Conservation (phyloP, 352 stramenopile species). For the Lagenidium sp. region DNA sequence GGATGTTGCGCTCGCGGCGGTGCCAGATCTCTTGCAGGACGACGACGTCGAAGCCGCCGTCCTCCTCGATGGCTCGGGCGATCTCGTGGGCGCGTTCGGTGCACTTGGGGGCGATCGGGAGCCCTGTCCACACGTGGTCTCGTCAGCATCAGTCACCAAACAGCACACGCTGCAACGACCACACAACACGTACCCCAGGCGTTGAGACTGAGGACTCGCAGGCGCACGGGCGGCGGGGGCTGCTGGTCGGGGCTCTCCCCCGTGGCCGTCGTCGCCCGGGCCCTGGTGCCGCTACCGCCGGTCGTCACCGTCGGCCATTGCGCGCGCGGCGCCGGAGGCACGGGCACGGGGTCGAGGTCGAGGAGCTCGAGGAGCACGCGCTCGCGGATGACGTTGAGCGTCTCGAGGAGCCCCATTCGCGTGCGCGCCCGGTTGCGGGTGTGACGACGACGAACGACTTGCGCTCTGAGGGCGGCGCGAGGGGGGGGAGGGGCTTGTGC, state of each 20-base stretch:
- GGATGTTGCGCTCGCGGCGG: slow-evolving; percentile 61
- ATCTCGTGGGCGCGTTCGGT: slow-evolving; percentile 58
- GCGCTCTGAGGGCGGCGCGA: too few relatives aligned
- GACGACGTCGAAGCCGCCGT: slow-evolving; percentile 60
- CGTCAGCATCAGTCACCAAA: too few relatives aligned
- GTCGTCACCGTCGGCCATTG: slow-evolving; percentile 20
- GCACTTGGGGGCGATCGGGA: slow-evolving; percentile 58
- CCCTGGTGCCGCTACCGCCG: not conserved
- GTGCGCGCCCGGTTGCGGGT: too few relatives aligned
- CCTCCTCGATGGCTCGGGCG: slow-evolving; percentile 56
- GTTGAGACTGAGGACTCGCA: slow-evolving; percentile 70
- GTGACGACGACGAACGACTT: too few relatives aligned
- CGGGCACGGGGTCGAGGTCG: slow-evolving; percentile 38
- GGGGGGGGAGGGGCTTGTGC: too few relatives aligned
- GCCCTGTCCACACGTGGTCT: slow-evolving; percentile 31
- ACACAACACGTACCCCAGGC: slow-evolving; percentile 65
- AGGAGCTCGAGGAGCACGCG: slow-evolving; percentile 52
- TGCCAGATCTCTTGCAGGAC: slow-evolving; percentile 82
- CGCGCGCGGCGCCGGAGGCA: slow-evolving; percentile 27
- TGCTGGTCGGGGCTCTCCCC: too few relatives aligned
- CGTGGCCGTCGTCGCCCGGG: too few relatives aligned
- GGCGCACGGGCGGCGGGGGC: too few relatives aligned
- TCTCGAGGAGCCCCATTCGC: slow-evolving; percentile 27
- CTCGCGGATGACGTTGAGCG: slow-evolving; percentile 31
- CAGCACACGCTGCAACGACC: too few relatives aligned